Evolutionary conservation across 2,329 filamentous ascomycete species (phyloP).

Genomic region (Dryadomyces quercivorus): DNA sequence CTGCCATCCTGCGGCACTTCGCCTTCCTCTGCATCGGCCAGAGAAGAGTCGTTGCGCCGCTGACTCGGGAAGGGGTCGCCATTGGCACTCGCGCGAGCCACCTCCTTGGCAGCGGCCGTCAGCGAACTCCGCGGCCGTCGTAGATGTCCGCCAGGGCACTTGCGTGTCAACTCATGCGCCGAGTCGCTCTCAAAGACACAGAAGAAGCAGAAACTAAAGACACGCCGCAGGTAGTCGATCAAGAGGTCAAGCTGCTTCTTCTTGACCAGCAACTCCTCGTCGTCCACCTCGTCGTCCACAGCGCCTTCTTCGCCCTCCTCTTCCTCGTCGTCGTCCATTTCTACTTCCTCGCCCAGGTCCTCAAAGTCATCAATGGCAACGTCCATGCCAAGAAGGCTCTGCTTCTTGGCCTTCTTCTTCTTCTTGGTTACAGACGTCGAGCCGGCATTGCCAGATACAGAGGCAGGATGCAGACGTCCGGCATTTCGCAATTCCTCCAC

Average conservation of each 20-base stretch:
- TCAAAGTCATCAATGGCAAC: constrained; percentile 50
- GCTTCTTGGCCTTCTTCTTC: constrained; percentile 48
- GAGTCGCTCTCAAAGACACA: constrained; percentile 98
- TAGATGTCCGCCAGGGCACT: constrained; percentile 95
- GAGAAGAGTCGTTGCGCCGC: constrained; percentile 43
- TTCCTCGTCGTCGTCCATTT: constrained; percentile 56
- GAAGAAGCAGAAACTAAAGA: constrained; percentile 99
- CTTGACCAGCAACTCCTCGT: constrained; percentile 78
- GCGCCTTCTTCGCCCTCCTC: constrained; percentile 72
- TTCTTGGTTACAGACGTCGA: background rate
- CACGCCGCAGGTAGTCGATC: constrained; percentile 90
- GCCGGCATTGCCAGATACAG: constrained; percentile 18
- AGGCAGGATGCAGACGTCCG: constrained; percentile 59
- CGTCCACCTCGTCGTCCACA: constrained; percentile 72
- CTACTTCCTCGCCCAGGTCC: constrained; percentile 54
- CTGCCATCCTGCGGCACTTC: constrained; percentile 53
- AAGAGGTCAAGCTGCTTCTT: constrained; percentile 95
- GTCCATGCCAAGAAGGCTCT: constrained; percentile 47
- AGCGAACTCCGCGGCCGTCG: constrained; percentile 80
- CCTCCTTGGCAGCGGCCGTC: constrained; percentile 69
- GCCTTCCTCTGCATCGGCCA: constrained; percentile 42
- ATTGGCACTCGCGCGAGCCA: constrained; percentile 71
- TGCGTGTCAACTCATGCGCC: constrained; percentile 86
- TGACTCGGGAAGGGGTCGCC: constrained; percentile 77
- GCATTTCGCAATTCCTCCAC: constrained; percentile 69